Conservation (phyloP, 805 yeast genomes). For the Wickerhamiella australiensis region DNA sequence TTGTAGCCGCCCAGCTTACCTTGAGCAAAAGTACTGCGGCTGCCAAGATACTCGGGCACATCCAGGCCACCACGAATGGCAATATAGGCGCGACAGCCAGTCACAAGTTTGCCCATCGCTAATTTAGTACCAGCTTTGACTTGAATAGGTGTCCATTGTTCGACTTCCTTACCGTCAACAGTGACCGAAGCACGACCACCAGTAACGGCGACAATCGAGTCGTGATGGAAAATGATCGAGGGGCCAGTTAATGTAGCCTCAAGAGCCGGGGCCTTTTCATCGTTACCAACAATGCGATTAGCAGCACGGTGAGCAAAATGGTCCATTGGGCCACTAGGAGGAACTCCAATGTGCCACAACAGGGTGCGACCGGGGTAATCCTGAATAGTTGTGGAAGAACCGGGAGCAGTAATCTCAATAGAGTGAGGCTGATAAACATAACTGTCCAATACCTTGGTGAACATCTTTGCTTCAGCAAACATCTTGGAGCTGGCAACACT, state of each 20-base stretch:
- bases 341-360: slow-evolving; percentile 88
- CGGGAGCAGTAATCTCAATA: slow-evolving; percentile 74
- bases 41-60: slow-evolving; percentile 85
- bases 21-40: slow-evolving; percentile 91
- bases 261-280: slow-evolving; percentile 69
- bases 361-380: slow-evolving; percentile 87
- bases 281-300: slow-evolving; percentile 82
- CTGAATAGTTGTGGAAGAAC: slow-evolving; percentile 92
- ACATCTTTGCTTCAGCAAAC: slow-evolving; percentile 75
- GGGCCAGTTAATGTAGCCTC: slow-evolving; percentile 88
- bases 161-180: slow-evolving; percentile 45
- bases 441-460: slow-evolving; percentile 76
- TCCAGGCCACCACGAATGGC: slow-evolving; percentile 90
- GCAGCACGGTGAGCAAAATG: slow-evolving; percentile 80
- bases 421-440: slow-evolving; percentile 72
- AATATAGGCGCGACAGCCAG: slow-evolving; percentile 83
- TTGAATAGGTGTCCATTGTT: slow-evolving; percentile 61
- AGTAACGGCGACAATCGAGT: slow-evolving; percentile 63
- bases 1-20: slow-evolving; percentile 88
- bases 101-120: slow-evolving; percentile 62
- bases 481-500: slow-evolving; percentile 71
- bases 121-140: slow-evolving; percentile 67
- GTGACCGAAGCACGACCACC: slow-evolving; percentile 71
- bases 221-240: slow-evolving; percentile 68
- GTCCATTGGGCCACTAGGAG: slow-evolving; percentile 99